Percentiles rank a stretch among this genome's conserved stretches.
phyloP scores from a whole-genome alignment of 176 grass and related monocot species.

The Zoysia pacifica region DNA sequence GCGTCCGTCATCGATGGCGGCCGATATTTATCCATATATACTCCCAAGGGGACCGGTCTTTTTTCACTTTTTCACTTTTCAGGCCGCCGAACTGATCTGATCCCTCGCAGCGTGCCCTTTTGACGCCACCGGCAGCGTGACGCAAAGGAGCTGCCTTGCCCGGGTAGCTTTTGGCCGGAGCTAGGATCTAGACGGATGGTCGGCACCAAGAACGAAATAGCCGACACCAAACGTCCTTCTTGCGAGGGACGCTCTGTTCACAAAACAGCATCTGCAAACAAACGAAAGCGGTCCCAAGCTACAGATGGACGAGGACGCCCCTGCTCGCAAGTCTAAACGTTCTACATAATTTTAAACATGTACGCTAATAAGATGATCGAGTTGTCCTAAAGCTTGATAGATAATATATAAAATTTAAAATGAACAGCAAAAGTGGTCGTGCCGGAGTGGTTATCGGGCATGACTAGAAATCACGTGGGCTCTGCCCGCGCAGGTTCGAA shows the following conservation, averaged over 20 bases:
- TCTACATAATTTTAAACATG: too few species aligned
- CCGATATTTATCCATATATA: too few species aligned
- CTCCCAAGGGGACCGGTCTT: too few species aligned
- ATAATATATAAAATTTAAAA: too few species aligned
- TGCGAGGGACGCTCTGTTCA: not conserved
- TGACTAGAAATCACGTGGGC: constrained; percentile 95
- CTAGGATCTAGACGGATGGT: not conserved
- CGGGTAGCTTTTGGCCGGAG: not conserved
- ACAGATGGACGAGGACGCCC: not conserved
- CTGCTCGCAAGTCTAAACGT: not conserved
- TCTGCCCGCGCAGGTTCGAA: constrained; percentile 87
- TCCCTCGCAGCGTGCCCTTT: not conserved
- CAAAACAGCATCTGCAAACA: not conserved
- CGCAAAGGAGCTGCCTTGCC: not conserved
- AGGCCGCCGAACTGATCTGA: not conserved
- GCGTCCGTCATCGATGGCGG: too few species aligned
- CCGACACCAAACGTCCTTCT: not conserved
- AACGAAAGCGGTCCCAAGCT: not conserved
- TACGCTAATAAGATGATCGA: too few species aligned
- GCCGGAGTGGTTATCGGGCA: constrained; percentile 94
- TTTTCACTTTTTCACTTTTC: not conserved
- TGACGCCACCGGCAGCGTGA: not conserved
- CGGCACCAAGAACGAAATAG: constrained; percentile 18
- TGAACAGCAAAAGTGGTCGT: constrained; percentile 42
- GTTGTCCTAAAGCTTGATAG: too few species aligned